Evolutionary conservation across 306 rosid species (phyloP).

Genomic region (Vachellia pachyceras): DNA sequence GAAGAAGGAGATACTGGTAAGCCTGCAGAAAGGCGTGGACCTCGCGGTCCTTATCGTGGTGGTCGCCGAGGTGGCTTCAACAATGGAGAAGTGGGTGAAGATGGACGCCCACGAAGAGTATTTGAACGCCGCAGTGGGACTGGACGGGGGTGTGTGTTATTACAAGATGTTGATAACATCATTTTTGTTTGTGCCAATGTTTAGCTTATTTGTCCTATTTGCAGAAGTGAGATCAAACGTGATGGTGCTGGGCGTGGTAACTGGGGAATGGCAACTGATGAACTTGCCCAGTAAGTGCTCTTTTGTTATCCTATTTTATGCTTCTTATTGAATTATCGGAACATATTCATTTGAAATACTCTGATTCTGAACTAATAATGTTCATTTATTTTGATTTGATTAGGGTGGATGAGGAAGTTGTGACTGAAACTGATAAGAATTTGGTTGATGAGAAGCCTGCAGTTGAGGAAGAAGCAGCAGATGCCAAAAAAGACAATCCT

Average conservation of each 20-base stretch:
- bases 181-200: neutral
- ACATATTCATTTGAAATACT: neutral
- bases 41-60: constrained; percentile 71
- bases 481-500: constrained; percentile 75
- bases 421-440: constrained; percentile 66
- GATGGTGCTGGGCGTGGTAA: constrained; percentile 95
- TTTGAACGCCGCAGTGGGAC: constrained; percentile 95
- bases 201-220: constrained; percentile 35
- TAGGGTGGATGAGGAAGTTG: constrained; percentile 73
- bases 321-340: neutral
- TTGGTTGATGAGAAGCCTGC: constrained; percentile 68
- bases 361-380: neutral
- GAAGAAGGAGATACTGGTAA: constrained; percentile 72
- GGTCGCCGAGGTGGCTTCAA: constrained; percentile 84
- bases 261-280: constrained; percentile 88
- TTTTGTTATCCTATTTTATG: neutral
- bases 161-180: neutral
- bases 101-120: constrained; percentile 68
- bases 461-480: constrained; percentile 57
- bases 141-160: constrained; percentile 73
- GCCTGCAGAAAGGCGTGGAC: constrained; percentile 67
- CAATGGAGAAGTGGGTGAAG: constrained; percentile 80
- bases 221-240: constrained; percentile 77
- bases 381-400: neutral
- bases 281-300: constrained; percentile 59